phyloP scores from a whole-genome alignment of 345 rosid genomes.

The Corchorus olitorius region DNA sequence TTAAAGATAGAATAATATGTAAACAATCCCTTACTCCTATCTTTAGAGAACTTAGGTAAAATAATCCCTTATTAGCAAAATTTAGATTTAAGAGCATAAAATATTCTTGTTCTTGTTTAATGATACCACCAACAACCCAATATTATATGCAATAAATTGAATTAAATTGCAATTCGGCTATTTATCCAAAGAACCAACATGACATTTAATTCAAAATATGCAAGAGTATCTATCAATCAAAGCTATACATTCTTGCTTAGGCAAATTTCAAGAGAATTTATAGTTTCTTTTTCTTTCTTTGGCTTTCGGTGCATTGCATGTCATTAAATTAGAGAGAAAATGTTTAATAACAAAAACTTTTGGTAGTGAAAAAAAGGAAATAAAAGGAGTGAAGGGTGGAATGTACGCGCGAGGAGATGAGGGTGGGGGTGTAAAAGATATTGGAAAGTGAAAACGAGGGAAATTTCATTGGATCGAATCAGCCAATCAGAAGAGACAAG shows the following conservation, averaged over 20 bases:
- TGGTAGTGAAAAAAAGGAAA: neutral
- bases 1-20: no score
- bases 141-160: neutral
- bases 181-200: no score
- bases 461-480: constrained; percentile 6
- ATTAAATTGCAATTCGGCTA: neutral
- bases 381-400: neutral
- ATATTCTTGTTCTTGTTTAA: no score
- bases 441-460: neutral
- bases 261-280: no score
- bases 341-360: no score
- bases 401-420: neutral
- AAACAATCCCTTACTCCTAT: no score
- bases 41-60: no score
- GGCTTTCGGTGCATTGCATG: neutral
- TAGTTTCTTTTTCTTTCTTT: no score
- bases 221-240: neutral
- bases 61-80: no score
- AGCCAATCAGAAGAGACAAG: constrained; percentile 35
- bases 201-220: no score
- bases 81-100: neutral
- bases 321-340: neutral
- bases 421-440: constrained; percentile 1
- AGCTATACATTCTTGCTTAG: no score
- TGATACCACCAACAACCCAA: neutral